phyloP scores from a whole-genome alignment of 2,329 filamentous ascomycete genomes.

The Triangularia verruculosa region DNA sequence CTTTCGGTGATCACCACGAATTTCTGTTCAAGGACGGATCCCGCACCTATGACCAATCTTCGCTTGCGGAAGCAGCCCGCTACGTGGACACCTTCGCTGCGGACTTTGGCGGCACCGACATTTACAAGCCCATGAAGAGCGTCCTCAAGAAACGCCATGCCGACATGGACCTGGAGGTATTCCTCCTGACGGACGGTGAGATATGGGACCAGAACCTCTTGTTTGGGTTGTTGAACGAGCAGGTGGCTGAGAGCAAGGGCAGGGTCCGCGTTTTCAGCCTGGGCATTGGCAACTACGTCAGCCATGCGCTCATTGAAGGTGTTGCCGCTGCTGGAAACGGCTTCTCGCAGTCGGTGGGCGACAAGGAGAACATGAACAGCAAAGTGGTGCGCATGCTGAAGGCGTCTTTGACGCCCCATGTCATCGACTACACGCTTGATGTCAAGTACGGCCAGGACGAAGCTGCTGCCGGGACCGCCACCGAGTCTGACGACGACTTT shows the following conservation, averaged over 20 bases:
- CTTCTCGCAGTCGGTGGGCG: constrained; percentile 59
- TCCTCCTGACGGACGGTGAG: constrained; percentile 56
- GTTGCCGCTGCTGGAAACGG: constrained; percentile 53
- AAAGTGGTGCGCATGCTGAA: constrained; percentile 74
- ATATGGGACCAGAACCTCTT: constrained; percentile 47
- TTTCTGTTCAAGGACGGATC: constrained; percentile 50
- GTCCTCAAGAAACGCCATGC: constrained; percentile 42
- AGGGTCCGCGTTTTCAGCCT: constrained; percentile 52
- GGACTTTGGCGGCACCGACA: constrained; percentile 54
- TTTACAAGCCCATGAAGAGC: constrained; percentile 44
- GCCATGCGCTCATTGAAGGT: constrained; percentile 53
- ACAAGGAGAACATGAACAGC: constrained; percentile 63
- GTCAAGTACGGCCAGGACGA: constrained; percentile 50
- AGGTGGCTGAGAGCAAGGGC: constrained; percentile 40
- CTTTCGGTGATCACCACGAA: constrained; percentile 51
- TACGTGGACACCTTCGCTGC: constrained; percentile 43
- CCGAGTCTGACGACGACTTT: constrained; percentile 48
- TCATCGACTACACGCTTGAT: constrained; percentile 61
- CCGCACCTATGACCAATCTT: constrained; percentile 43
- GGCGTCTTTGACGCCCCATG: constrained; percentile 63
- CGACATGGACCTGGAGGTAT: constrained; percentile 50
- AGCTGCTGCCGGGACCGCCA: constrained; percentile 13
- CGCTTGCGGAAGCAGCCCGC: constrained; percentile 40
- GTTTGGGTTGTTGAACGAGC: constrained; percentile 44
- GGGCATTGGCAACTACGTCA: constrained; percentile 52